Conservation (phyloP, 805 yeast species). For the Danielozyma ontarioensis region DNA sequence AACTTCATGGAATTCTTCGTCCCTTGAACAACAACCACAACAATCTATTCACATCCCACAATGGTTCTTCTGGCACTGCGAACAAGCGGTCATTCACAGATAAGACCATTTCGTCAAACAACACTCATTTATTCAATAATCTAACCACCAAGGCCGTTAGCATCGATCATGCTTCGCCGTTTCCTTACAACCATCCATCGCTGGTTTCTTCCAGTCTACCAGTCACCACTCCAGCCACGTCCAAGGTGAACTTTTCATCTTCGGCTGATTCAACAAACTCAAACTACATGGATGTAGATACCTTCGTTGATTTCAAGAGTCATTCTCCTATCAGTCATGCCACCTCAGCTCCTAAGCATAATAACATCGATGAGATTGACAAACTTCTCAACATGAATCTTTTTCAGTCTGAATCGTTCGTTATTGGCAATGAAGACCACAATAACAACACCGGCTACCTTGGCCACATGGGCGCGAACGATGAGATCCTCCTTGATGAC, state of each 20-base stretch:
- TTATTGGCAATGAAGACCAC: slow-evolving; percentile 12
- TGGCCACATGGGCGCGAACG: slow-evolving; percentile 1
- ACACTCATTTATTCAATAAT: slow-evolving; percentile 19
- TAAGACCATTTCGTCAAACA: slow-evolving; percentile 17
- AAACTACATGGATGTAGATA: not conserved
- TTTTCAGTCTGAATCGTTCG: slow-evolving; percentile 30
- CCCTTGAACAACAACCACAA: slow-evolving; percentile 24
- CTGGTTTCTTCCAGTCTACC: not conserved
- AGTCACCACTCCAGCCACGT: not conserved
- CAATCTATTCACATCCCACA: not conserved
- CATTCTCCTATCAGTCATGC: not conserved
- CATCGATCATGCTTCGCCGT: not conserved
- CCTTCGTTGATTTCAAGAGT: not conserved
- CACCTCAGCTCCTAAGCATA: no score
- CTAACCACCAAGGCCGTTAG: slow-evolving; percentile 1
- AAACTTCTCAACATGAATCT: slow-evolving; percentile 34
- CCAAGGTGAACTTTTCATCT: not conserved
- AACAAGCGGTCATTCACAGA: slow-evolving; percentile 9
- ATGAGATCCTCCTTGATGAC: slow-evolving; percentile 2
- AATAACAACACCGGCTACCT: slow-evolving; percentile 1
- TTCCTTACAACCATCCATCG: not conserved
- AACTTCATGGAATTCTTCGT: slow-evolving; percentile 40
- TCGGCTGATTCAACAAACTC: not conserved
- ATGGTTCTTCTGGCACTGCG: not conserved
- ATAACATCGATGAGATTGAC: slow-evolving; percentile 33